phyloP scores from a whole-genome alignment of 2,329 filamentous ascomycete species.

The Onygenales sp. region DNA sequence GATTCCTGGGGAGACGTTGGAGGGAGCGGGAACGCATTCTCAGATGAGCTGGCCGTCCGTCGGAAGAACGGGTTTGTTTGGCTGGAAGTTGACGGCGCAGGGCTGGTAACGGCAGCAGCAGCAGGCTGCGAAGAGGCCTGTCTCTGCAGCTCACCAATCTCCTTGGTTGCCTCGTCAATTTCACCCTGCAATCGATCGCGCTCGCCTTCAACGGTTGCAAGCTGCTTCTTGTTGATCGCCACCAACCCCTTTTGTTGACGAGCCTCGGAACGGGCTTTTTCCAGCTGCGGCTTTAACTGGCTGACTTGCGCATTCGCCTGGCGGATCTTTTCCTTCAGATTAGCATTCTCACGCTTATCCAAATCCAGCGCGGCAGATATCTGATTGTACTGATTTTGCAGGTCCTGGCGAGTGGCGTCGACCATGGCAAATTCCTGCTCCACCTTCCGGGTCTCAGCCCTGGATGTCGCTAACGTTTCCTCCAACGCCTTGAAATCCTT shows the following conservation, averaged over 20 bases:
- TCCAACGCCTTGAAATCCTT: conserved; percentile 76
- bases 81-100: conserved; percentile 52
- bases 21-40: conserved; percentile 42
- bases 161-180: conserved; percentile 56
- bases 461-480: conserved; percentile 66
- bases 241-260: conserved; percentile 93
- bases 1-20: conserved; percentile 33
- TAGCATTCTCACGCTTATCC: conserved; percentile 81
- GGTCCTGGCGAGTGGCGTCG: conserved; percentile 70
- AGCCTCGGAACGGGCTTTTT: conserved; percentile 85
- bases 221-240: conserved; percentile 97
- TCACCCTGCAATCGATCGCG: conserved; percentile 79
- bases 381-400: conserved; percentile 74
- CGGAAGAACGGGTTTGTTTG: conserved; percentile 93
- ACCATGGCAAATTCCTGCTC: conserved; percentile 75
- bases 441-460: conserved; percentile 73
- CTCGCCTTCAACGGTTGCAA: conserved; percentile 80
- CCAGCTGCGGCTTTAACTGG: conserved; percentile 78
- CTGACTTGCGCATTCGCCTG: conserved; percentile 72
- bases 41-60: conserved; percentile 40
- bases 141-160: conserved; percentile 51
- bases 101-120: conserved; percentile 49
- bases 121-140: conserved; percentile 17
- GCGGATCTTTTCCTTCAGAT: conserved; percentile 77
- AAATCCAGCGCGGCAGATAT: conserved; percentile 64